Evolutionary conservation across 225 moss, liverwort and hornwort genomes (phyloP).

Genomic region (Lunularia cruciata): DNA sequence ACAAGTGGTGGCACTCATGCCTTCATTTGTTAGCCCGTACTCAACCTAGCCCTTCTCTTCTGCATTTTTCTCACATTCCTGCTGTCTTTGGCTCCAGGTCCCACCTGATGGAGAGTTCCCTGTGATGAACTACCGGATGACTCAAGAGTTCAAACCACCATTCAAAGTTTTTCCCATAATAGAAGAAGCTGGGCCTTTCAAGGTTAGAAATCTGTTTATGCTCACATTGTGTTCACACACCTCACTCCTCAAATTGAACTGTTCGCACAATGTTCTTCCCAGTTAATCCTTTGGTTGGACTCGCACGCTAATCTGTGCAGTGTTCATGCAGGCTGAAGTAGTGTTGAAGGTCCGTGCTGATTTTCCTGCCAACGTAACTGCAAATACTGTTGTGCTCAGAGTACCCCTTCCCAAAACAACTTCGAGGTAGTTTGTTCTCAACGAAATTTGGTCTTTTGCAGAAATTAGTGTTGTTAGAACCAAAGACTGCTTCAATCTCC

Average conservation of each 20-base stretch:
- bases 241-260: neutral
- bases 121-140: constrained; percentile 99
- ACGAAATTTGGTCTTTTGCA: too few relatives aligned
- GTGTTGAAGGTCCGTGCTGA: constrained; percentile 87
- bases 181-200: constrained; percentile 97
- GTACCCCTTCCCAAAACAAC: constrained; percentile 93
- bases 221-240: neutral
- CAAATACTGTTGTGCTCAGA: constrained; percentile 84
- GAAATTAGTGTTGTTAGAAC: too few relatives aligned
- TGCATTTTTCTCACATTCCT: neutral
- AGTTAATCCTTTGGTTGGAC: neutral
- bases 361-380: constrained; percentile 74
- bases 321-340: constrained; percentile 71
- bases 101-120: constrained; percentile 99
- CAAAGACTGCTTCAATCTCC: too few relatives aligned
- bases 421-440: constrained; percentile 64
- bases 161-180: constrained; percentile 93
- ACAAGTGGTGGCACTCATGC: too few relatives aligned
- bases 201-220: constrained; percentile 45
- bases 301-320: neutral
- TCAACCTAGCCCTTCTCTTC: neutral
- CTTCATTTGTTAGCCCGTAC: too few relatives aligned
- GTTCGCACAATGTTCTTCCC: neutral
- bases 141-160: constrained; percentile 97
- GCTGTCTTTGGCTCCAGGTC: constrained; percentile 48